Evolutionary conservation across 2,329 filamentous ascomycete species (phyloP).

Genomic region (Hypoxylon sp.): DNA sequence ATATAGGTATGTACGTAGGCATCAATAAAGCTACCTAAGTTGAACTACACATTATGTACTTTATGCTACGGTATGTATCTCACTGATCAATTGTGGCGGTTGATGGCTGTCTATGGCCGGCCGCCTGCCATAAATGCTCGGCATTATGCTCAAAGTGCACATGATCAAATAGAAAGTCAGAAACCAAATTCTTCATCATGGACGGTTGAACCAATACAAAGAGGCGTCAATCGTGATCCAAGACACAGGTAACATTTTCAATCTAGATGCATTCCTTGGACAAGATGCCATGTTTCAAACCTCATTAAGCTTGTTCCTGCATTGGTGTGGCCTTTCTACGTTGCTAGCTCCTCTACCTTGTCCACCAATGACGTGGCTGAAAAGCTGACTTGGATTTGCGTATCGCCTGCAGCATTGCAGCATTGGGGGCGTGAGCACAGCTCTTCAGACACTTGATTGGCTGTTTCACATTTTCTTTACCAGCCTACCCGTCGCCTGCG

Average conservation of each 20-base stretch:
- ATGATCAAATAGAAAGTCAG: not conserved
- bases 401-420: slow-evolving; percentile 30
- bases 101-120: slow-evolving; percentile 6
- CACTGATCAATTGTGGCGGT: slow-evolving; percentile 17
- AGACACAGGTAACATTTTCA: slow-evolving; percentile 22
- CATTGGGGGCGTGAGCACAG: slow-evolving; percentile 28
- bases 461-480: slow-evolving; percentile 31
- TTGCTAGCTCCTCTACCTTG: slow-evolving; percentile 11
- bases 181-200: slow-evolving; percentile 9
- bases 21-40: too few species aligned
- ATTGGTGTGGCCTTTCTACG: slow-evolving; percentile 17
- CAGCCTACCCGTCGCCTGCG: slow-evolving; percentile 25
- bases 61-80: too few species aligned
- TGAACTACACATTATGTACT: too few species aligned
- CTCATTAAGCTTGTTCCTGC: slow-evolving; percentile 30
- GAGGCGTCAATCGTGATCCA: slow-evolving; percentile 20
- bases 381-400: slow-evolving; percentile 31
- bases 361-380: slow-evolving; percentile 38
- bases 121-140: not conserved
- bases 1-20: too few species aligned
- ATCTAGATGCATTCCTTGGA: slow-evolving; percentile 26
- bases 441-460: slow-evolving; percentile 39
- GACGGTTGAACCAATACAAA: slow-evolving; percentile 10
- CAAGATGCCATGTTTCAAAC: slow-evolving; percentile 35
- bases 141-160: slow-evolving; percentile 16